These are phyloP conservation scores for Penicillium soppii DNA, from an alignment of 495 filamentous ascomycete genomes.

Conservation along the genomic window DNA sequence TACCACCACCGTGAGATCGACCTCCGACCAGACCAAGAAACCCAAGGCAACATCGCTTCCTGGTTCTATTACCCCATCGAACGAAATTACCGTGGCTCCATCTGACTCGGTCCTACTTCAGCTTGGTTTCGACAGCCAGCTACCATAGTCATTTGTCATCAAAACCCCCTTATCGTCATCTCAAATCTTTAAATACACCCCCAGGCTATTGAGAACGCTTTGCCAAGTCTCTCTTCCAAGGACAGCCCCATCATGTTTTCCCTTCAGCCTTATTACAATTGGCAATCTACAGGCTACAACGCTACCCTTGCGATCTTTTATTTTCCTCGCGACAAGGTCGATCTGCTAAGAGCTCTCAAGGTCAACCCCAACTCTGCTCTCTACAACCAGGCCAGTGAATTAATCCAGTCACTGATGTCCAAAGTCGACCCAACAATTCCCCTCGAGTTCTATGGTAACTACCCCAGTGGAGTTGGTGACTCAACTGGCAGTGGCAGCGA, in stretches of 20 bases:
- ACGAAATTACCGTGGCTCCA: conserved; percentile 51
- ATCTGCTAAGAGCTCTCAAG: conserved; percentile 61
- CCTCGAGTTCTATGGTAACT: conserved; percentile 58
- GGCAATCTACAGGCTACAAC: conserved; percentile 66
- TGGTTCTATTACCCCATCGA: conserved; percentile 69
- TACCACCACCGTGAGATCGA: conserved; percentile 22
- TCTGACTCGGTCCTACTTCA: conserved; percentile 70
- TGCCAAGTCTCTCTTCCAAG: conserved; percentile 42
- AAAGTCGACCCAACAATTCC: conserved; percentile 86
- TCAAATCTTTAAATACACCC: conserved; percentile 85
- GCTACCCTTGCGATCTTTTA: conserved; percentile 77
- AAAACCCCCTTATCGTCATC: conserved; percentile 64
- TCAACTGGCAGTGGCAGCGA: conserved; percentile 13
- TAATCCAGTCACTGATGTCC: conserved; percentile 65
- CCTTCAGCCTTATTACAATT: conserved; percentile 78
- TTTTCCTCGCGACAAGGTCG: conserved; percentile 66
- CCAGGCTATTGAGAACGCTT: conserved; percentile 70
- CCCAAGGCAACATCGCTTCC: conserved; percentile 59
- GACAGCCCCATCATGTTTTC: conserved; percentile 63
- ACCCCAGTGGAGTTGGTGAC: conserved; percentile 32
- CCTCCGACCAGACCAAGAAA: conserved; percentile 36
- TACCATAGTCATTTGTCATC: conserved; percentile 84
- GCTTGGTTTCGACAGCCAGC: conserved; percentile 74
- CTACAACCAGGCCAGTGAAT: conserved; percentile 61
- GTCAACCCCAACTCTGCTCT: conserved; percentile 65